Evolutionary conservation across 192 early-diverging fungal species (phyloP), one percentile per base, ranked within the genome.

Genomic region (Dissophora globulifera): DNA sequence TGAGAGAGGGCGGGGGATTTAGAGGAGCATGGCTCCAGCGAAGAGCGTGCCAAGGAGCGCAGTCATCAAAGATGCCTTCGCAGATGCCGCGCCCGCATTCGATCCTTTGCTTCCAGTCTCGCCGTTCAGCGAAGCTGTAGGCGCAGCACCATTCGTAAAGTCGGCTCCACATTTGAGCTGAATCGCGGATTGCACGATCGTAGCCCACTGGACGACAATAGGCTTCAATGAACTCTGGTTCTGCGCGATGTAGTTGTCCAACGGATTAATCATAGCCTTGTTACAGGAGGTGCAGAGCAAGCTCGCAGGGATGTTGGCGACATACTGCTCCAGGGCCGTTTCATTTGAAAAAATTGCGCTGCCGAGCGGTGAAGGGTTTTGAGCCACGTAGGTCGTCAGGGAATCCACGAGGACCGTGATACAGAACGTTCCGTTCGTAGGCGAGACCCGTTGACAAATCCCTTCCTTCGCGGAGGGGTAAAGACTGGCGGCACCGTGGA

Each of bases 261-360:
- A 47, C 0, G 72, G 72, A 31, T 76, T 76, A 58, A 76, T 76
- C 22, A 76, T 76, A 15, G 72, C 62, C 52, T 76, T 76, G 58
- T 66, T 76, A 42, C 72, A 76, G 9, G 56, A 22, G 2, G 72
- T 67, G 63, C 72, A 76, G 12, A 76, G 35, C 20, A 76, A 4
- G 8, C 57, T 58, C 17, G 26, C 29, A 5, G 72, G 72, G 63
- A 76, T 67, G 4, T 16, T 33, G 11, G 56, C 43, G 3, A 76
- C 63, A 50, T 67, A 76, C 19, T 55, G 55, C 29, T 67, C 50
- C 31, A 76, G 51, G 1, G 50, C 72, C 3, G 62, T 57, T 1
- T 61, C 27, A 9, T 76, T 57, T 10, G 58, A 38, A 62, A 76
- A 67, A 46, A 66, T 67, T 40, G 47, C 33, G 31, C 59, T 8